A percentile compares a stretch with the other conserved stretches of the same genome.
phyloP scores from a whole-genome alignment of 305 asterid species.

The Caryopteris hybrid region DNA sequence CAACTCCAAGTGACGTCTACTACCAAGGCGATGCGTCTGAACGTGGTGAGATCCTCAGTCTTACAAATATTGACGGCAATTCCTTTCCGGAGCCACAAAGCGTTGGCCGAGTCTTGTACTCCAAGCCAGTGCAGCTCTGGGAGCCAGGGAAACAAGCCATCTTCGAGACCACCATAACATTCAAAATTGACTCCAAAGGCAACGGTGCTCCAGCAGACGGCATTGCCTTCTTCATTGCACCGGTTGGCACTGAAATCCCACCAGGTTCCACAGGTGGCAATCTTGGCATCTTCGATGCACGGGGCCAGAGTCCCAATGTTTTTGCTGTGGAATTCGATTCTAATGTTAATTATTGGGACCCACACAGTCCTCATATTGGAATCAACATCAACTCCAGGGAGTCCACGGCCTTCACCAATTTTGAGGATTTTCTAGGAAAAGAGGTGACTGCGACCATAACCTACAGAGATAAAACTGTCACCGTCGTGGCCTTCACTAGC shows the following conservation, averaged over 20 bases:
- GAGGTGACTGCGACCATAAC: no score
- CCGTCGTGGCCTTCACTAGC: no score
- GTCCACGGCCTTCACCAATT: neutral
- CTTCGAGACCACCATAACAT: neutral
- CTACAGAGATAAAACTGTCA: no score
- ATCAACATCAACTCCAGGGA: neutral
- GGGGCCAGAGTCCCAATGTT: neutral
- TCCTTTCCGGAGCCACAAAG: neutral
- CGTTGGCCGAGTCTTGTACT: neutral
- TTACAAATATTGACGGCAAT: no score
- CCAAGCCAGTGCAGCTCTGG: neutral
- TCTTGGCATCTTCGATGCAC: neutral
- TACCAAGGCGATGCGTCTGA: no score
- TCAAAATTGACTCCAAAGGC: neutral
- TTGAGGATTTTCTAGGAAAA: no score
- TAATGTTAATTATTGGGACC: neutral
- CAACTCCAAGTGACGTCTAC: no score
- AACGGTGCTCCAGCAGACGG: neutral
- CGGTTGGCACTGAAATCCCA: neutral
- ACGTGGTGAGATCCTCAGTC: no score
- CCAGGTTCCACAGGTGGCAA: neutral
- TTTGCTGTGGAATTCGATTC: neutral
- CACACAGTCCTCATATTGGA: neutral
- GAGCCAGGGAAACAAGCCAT: neutral
- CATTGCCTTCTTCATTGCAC: neutral